A percentile compares a stretch with the other conserved stretches of the same genome.
phyloP scores from a whole-genome alignment of 208 protist species.

The Trypanosoma theileri region DNA sequence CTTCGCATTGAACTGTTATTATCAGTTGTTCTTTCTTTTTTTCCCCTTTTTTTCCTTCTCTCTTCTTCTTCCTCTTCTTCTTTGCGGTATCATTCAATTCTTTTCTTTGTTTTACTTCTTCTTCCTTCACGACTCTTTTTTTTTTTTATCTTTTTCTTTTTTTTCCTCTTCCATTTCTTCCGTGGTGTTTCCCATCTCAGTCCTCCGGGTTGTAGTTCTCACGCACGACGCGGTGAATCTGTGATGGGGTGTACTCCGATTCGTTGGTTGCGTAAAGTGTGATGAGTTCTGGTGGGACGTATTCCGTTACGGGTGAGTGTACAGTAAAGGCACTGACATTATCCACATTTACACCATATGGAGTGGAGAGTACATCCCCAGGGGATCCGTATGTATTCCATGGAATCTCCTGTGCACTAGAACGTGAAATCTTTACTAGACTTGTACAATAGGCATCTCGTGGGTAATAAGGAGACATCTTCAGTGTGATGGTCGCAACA shows the following conservation, averaged over 20 bases:
- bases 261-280: conserved; percentile 97
- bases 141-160: no score
- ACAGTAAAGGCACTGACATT: conserved; percentile 65
- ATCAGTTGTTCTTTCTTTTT: no score
- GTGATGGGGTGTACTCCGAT: conserved; percentile 91
- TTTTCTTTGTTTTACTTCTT: no score
- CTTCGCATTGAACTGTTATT: no score
- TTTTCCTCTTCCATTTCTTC: no score
- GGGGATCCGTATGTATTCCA: conserved; percentile 81
- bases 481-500: conserved; percentile 94
- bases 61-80: no score
- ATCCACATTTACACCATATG: conserved; percentile 33
- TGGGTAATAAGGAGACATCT: conserved; percentile 96
- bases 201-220: conserved; percentile 97
- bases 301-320: conserved; percentile 95
- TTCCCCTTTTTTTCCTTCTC: no score
- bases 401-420: conserved; percentile 75
- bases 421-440: conserved; percentile 76
- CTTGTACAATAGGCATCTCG: conserved; percentile 90
- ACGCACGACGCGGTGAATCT: conserved; percentile 96
- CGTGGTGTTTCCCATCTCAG: conserved; percentile 27
- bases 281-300: conserved; percentile 96
- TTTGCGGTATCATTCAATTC: no score
- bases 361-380: conserved; percentile 54
- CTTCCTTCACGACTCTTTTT: no score